Evolutionary conservation across 202 grass and related monocot species (phyloP), one percentile per base, ranked within the genome.

Genomic region (Carex arenaria): DNA sequence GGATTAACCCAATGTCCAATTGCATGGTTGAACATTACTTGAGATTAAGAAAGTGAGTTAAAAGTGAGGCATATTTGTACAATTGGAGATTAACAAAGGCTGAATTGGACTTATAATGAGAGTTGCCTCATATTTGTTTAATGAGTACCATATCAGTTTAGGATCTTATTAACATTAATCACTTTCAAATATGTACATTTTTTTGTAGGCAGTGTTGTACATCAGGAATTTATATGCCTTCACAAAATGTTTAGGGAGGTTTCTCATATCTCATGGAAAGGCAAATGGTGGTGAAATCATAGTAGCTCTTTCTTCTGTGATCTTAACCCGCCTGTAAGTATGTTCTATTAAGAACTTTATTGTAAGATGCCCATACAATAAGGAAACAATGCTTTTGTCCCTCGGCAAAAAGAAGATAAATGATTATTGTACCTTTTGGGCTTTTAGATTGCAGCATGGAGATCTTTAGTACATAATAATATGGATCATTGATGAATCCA

Each of bases 251-350:
- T 92, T 98, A 57, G 92, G 92, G 73, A 93, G 91, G 66, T 90
- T 83, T 79, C 68, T 95, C 53, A 95, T 98, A 82, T 18, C 62
- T 83, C 89, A 65, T 70, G 60, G 72, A 75, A 93, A 93, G 88
- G 91, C 91, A 85, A 92, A 98, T 85, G 92, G 95, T 60, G 95
- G 95, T 79, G 84, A 95, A 90, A 89, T 98, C 83, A 84, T 98
- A 75, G 88, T 92, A 72, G 95, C 95, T 90, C 85, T 98, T 70
- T 98, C 95, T 54, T 80, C 92, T 81, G 91, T 98, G 71, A 98
- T 98, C 75, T 80, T 98, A 72, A 98, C 92, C 78, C 90, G 91
- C 62, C 90, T 98, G 95, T 95, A 93, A 91, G 92, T 13, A 78
- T 73, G 55, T 67, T 26, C 79, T 42, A 78, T 36, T 54, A 55